phyloP scores from a whole-genome alignment of 2,329 filamentous ascomycete genomes.

The Aspergillus eucalypticola region DNA sequence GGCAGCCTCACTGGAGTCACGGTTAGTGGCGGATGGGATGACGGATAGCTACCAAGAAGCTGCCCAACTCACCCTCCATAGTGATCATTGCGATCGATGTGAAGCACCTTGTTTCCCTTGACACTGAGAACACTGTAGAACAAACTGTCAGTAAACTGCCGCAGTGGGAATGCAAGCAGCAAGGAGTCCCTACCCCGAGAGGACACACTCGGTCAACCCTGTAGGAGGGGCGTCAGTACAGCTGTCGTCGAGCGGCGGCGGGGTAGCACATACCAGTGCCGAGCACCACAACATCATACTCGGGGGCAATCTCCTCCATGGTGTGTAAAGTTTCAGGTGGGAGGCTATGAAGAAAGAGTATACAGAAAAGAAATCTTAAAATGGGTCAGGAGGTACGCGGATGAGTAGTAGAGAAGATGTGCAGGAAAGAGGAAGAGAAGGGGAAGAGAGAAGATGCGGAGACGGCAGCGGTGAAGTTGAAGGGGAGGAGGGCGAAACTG shows the following conservation, averaged over 20 bases:
- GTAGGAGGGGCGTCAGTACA: slow-evolving; percentile 32
- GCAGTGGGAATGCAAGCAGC: slow-evolving; percentile 11
- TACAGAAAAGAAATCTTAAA: slow-evolving; percentile 13
- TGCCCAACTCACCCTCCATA: slow-evolving; percentile 79
- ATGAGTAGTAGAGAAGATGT: not conserved
- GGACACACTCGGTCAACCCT: slow-evolving; percentile 98
- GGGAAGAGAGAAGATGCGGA: slow-evolving; percentile 24
- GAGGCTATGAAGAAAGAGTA: slow-evolving; percentile 14
- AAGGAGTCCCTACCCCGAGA: slow-evolving; percentile 73
- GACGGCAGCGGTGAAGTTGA: slow-evolving; percentile 21
- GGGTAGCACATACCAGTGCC: slow-evolving; percentile 74
- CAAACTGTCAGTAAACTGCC: slow-evolving; percentile 21
- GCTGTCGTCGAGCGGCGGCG: slow-evolving; percentile 35
- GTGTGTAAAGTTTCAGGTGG: slow-evolving; percentile 32
- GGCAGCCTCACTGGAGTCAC: slow-evolving; percentile 72
- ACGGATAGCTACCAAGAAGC: slow-evolving; percentile 18
- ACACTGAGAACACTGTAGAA: slow-evolving; percentile 80
- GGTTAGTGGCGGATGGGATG: slow-evolving; percentile 25
- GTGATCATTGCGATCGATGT: slow-evolving; percentile 98
- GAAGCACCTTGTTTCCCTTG: slow-evolving; percentile 98
- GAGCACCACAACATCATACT: slow-evolving; percentile 98
- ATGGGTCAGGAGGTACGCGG: slow-evolving; percentile 15
- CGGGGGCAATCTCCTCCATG: slow-evolving; percentile 98
- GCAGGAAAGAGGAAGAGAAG: slow-evolving; percentile 15
- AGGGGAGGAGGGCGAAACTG: slow-evolving; percentile 13